Conservation (phyloP, 2,329 filamentous ascomycete species). For the Arthroderma sp. region DNA sequence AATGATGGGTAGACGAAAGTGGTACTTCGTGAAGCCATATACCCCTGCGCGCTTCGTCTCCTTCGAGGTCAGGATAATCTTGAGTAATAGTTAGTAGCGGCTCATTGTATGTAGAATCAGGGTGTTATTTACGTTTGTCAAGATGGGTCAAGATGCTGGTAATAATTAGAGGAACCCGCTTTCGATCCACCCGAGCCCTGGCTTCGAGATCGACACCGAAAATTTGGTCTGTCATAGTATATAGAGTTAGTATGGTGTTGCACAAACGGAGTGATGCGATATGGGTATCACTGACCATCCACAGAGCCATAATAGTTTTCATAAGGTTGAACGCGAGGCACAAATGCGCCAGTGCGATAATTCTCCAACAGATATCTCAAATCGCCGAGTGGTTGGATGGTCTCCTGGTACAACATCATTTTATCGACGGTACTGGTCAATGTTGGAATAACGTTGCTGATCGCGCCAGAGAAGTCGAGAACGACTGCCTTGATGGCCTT, state of each 20-base stretch:
- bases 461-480: conserved; percentile 89
- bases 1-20: conserved; percentile 66
- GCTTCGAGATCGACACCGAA: conserved; percentile 98
- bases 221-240: conserved; percentile 55
- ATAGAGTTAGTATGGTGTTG: conserved; percentile 7
- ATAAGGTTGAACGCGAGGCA: conserved; percentile 81
- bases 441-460: conserved; percentile 95
- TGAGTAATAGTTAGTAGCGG: neutral
- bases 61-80: conserved; percentile 91
- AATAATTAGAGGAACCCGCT: conserved; percentile 83
- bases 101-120: neutral
- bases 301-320: conserved; percentile 99
- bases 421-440: conserved; percentile 92
- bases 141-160: conserved; percentile 90
- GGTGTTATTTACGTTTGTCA: conserved; percentile 52
- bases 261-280: neutral
- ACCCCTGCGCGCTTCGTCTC: conserved; percentile 77
- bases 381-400: conserved; percentile 84
- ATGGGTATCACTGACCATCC: conserved; percentile 40
- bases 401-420: conserved; percentile 99
- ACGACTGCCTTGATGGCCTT: conserved; percentile 98
- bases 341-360: conserved; percentile 86
- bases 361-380: conserved; percentile 90
- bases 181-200: conserved; percentile 80
- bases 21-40: conserved; percentile 95